Percentiles rank a stretch among this genome's conserved stretches.
phyloP scores from a whole-genome alignment of 116 monocot species.

The Cymodocea nodosa region DNA sequence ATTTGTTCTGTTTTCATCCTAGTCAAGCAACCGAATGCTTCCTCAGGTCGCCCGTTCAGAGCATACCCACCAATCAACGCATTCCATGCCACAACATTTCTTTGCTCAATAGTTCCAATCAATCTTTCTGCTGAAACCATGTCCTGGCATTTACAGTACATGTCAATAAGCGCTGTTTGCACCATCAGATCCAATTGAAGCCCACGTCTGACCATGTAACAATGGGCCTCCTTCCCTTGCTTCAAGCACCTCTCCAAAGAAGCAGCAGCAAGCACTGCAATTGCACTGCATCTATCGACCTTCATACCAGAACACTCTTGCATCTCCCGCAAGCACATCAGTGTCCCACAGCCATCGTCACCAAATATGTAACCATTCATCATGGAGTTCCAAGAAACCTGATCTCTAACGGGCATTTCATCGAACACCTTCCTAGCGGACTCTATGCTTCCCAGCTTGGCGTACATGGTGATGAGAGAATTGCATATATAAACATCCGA shows the following conservation, averaged over 20 bases:
- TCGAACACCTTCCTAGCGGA: constrained; percentile 50
- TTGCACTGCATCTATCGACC: constrained; percentile 26
- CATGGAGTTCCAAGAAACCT: constrained; percentile 80
- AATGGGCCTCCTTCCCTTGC: constrained; percentile 46
- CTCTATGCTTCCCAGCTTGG: constrained; percentile 27
- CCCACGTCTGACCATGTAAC: constrained; percentile 26
- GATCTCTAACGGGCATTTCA: constrained; percentile 47
- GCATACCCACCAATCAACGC: constrained; percentile 54
- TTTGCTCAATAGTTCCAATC: constrained; percentile 15
- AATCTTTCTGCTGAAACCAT: constrained; percentile 32
- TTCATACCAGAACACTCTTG: constrained; percentile 9
- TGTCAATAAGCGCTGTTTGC: constrained; percentile 39
- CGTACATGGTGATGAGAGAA: constrained; percentile 60
- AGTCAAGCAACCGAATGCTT: constrained; percentile 27
- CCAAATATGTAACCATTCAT: constrained; percentile 36
- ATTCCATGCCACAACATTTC: constrained; percentile 58
- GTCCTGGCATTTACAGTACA: constrained; percentile 66
- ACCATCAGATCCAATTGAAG: constrained; percentile 31
- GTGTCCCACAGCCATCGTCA: constrained; percentile 17
- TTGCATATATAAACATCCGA: constrained; percentile 53
- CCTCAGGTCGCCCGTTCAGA: constrained; percentile 13
- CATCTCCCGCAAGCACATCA: constrained; percentile 39
- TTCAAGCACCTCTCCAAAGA: constrained; percentile 18
- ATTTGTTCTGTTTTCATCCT: constrained; percentile 25
- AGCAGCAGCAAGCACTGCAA: constrained; percentile 37